Evolutionary conservation across 2,329 filamentous ascomycete species (phyloP), one percentile per base, ranked within the genome.

Genomic region (Neopestalotiopsis sp.): DNA sequence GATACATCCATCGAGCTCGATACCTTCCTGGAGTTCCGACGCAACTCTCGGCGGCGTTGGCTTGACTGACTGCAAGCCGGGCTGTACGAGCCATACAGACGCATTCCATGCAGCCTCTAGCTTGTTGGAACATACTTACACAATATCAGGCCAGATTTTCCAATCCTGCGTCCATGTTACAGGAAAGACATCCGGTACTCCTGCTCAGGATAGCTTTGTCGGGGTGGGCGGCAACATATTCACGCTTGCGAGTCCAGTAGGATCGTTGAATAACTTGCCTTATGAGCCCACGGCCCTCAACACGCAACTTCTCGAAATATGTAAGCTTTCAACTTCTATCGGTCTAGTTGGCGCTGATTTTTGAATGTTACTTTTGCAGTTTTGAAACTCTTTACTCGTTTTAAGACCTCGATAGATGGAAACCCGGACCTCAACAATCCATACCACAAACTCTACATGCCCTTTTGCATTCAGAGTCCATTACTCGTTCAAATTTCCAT

Each of bases 371-470:
- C 0, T 59, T 20, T 38, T 20, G 9, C 40, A 67, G 64, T 34
- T 42, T 45, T 67, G 52, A 67, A 67, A 20, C 10, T 67, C 3
- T 62, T 67, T 17, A 14, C 58, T 17, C 66, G 66, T 17, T 67
- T 67, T 57, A 67, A 67, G 34, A 32, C 58, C 0, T 67, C 66
- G 9, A n/a, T 67, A 17, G 66, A 67, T 14, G 66, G 66, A 4
- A 49, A 52, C 24, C 66, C 66, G 28, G 68, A 69, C 49, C 34
- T 62, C 9, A 24, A 59, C 14, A 58, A 49, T 24, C 42, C 65
- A 38, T 69, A 67, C 34, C 57, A 67, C 65, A 67, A 69, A n/a
- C 28, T 56, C 17, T 69, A 67, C 24, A 52, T 69, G 65, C 68
- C 68, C 2, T 67, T 69, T 34, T 67, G 68, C 60, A 63, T 69